Evolutionary conservation across 2,329 filamentous ascomycete genomes (phyloP).

Genomic region (Fusarium bulbicola): DNA sequence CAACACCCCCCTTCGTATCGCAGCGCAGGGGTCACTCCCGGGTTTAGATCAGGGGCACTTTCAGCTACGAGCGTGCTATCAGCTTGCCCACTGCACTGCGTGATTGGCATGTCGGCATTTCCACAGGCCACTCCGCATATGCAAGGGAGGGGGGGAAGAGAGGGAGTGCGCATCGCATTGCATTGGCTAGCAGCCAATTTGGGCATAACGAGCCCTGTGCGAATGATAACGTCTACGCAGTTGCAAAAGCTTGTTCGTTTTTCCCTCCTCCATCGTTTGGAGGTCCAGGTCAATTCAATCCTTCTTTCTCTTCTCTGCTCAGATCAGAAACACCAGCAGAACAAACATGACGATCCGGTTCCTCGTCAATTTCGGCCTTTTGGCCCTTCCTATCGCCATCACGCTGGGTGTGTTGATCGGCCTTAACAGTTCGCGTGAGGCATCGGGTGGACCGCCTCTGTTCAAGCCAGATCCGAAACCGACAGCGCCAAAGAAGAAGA

Average conservation of each 20-base stretch:
- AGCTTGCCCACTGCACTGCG: conserved; percentile 4
- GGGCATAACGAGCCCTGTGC: conserved; percentile 9
- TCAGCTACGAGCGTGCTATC: conserved; percentile 26
- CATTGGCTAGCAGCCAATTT: not conserved
- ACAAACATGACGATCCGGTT: conserved; percentile 51
- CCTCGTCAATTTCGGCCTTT: conserved; percentile 59
- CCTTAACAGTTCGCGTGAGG: conserved; percentile 54
- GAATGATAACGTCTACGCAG: conserved; percentile 4
- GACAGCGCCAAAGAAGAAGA: conserved; percentile 36
- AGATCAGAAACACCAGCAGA: not conserved
- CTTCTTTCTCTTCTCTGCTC: not conserved
- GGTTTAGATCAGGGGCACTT: conserved; percentile 30
- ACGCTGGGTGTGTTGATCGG: conserved; percentile 61
- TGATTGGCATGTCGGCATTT: conserved; percentile 32
- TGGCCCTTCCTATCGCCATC: conserved; percentile 59
- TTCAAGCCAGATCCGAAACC: conserved; percentile 46
- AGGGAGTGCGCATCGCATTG: not conserved
- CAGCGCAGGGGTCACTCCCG: conserved; percentile 8
- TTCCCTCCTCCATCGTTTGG: not conserved
- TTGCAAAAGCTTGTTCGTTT: conserved; percentile 20
- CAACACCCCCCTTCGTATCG: conserved; percentile 23
- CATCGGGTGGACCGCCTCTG: conserved; percentile 55
- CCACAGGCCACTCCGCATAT: not conserved
- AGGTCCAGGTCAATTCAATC: not conserved
- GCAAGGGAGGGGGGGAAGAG: conserved; percentile 10